Evolutionary conservation across 495 filamentous ascomycete genomes (phyloP).

Genomic region (Hypoxylon intermedium): DNA sequence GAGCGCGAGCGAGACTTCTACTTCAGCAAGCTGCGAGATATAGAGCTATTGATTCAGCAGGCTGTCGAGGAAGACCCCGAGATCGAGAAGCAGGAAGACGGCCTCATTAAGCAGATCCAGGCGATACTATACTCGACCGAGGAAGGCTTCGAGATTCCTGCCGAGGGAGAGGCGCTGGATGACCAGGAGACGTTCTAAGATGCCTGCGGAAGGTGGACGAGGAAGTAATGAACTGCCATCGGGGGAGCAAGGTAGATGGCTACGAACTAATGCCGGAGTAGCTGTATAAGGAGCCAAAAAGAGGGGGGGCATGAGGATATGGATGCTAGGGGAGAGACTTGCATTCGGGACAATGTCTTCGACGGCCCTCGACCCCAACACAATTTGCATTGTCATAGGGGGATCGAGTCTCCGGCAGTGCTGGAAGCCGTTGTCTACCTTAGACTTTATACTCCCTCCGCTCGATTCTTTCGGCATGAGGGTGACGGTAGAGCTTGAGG

Average conservation of each 20-base stretch:
- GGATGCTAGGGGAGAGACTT: slow-evolving; percentile 2
- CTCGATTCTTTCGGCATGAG: neutral
- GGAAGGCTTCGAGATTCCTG: slow-evolving; percentile 86
- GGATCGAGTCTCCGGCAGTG: neutral
- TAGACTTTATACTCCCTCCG: slow-evolving; percentile 16
- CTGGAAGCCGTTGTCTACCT: slow-evolving; percentile 17
- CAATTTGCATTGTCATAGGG: slow-evolving; percentile 17
- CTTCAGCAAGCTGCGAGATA: slow-evolving; percentile 96
- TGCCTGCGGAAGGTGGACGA: slow-evolving; percentile 1
- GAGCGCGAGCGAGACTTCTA: slow-evolving; percentile 98
- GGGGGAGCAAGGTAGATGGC: slow-evolving; percentile 6
- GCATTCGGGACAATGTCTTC: slow-evolving; percentile 18
- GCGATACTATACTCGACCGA: slow-evolving; percentile 97
- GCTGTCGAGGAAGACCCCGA: slow-evolving; percentile 89
- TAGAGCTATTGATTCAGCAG: slow-evolving; percentile 89
- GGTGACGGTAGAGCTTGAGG: slow-evolving; percentile 21
- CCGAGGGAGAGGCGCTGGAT: slow-evolving; percentile 66
- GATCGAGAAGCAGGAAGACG: slow-evolving; percentile 89
- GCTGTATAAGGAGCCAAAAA: slow-evolving; percentile 33
- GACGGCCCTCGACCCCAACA: slow-evolving; percentile 2
- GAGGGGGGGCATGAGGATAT: slow-evolving; percentile 17
- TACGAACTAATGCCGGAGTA: slow-evolving; percentile 27
- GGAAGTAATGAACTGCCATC: slow-evolving; percentile 26
- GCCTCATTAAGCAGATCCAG: slow-evolving; percentile 92
- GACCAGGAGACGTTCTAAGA: slow-evolving; percentile 80